A percentile compares a stretch with the other conserved stretches of the same genome.
Evolutionary conservation across 2,329 filamentous ascomycete genomes (phyloP).

Genomic region (Colletotrichum tamarilloi): DNA sequence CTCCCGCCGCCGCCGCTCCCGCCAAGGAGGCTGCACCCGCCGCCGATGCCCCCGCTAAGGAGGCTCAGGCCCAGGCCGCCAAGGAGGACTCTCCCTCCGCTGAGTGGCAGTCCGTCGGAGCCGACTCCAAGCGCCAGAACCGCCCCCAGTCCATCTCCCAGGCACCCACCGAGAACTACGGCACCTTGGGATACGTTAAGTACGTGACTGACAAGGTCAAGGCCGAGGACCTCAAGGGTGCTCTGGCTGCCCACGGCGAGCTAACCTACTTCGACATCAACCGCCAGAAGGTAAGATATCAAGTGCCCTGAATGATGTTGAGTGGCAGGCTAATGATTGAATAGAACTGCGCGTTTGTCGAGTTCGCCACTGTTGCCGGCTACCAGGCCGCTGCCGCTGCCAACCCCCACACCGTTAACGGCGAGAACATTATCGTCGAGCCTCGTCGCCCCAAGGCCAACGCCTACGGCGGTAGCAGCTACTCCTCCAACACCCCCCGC

Average conservation of each 20-base stretch:
- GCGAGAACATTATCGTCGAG: conserved; percentile 87
- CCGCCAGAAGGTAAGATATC: conserved; percentile 77
- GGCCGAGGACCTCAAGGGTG: conserved; percentile 75
- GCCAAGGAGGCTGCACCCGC: conserved; percentile 51
- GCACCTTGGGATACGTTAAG: conserved; percentile 90
- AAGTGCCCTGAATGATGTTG: background rate
- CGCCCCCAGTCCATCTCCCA: conserved; percentile 75
- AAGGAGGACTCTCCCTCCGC: conserved; percentile 64
- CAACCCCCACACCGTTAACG: conserved; percentile 88
- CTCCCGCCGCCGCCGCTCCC: conserved; percentile 58
- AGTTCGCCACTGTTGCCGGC: conserved; percentile 83
- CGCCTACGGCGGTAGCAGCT: conserved; percentile 77
- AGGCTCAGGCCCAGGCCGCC: conserved; percentile 49
- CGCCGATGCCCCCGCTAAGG: conserved; percentile 48
- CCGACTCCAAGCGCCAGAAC: conserved; percentile 86
- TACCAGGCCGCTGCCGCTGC: conserved; percentile 85
- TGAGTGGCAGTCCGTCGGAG: conserved; percentile 91
- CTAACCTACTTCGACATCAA: conserved; percentile 82
- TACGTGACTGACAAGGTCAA: conserved; percentile 92
- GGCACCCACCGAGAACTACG: conserved; percentile 75
- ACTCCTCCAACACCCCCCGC: conserved; percentile 52
- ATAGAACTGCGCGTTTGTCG: conserved; percentile 96
- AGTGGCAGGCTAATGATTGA: conserved; percentile 36
- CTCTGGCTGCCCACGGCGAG: conserved; percentile 78
- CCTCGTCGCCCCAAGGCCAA: conserved; percentile 83